Base-by-base conservation (phyloP, 208 protist species). In the Trypanosoma cruzi region DNA sequence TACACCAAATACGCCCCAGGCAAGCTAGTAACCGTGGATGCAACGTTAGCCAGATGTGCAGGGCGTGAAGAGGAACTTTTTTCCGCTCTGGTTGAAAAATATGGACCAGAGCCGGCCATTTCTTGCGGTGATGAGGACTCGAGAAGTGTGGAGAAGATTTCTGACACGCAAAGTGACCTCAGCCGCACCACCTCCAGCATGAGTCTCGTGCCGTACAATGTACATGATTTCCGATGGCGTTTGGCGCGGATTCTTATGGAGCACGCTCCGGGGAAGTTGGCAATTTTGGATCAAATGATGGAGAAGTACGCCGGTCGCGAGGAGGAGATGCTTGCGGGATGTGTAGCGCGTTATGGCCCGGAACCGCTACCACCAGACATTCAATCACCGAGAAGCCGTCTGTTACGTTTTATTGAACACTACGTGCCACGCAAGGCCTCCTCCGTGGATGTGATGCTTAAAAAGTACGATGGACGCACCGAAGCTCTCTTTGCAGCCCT, bases 11-110 rank as follows among this genome's bases (percentile, higher is more conserved):
- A 92, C 60, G 84, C 81, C 28, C 78, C 82, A 16, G 52, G 53
- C 24, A 88, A 92, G 69, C 71, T 87, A 7, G 60, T 61, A 48
- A 84, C 70, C 0, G 79, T 88, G 2, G 79, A 84, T 24, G 79
- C 65, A 20, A 82, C 75, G 29, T 59, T 92, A 36, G 56, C 54
- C 34, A 77, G 79, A 71, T 86, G 80, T 64, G 37, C 67, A 16
- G 86, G 83, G 10, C 72, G 82, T 54, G 86, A 89, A 70, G 83
- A 89, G 58, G 75, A 67, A 16, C 65, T 84, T 20, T 79, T 89
- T 37, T 56, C 76, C 59, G 56, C 77, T 31, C 73, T 92, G 13
- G 83, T 85, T 10, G 50, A 84, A 34, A 79, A 76, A 55, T 88
- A 88, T 64, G 86, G 86, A 6, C 65, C 82, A 14, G 77, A 89